Percentiles rank a stretch among this genome's conserved stretches.
Evolutionary conservation across 1,284 basidiomycete genomes (phyloP).

Genomic region (Vanrija sp.): DNA sequence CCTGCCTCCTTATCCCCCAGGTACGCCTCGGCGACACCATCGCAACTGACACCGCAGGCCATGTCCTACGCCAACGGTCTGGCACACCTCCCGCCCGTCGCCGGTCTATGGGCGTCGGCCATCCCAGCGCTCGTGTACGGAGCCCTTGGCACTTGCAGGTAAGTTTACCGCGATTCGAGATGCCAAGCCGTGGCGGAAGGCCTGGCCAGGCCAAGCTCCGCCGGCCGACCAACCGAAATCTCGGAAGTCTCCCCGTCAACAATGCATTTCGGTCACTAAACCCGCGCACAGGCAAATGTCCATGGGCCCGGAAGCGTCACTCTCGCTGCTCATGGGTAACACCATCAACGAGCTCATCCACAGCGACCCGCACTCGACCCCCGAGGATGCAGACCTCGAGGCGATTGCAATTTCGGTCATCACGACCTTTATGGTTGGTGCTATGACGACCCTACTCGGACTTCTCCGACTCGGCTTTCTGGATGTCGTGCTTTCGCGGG

Average conservation of each 20-base stretch:
- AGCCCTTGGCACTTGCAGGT: constrained; percentile 70
- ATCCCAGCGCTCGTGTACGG: constrained; percentile 79
- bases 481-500: constrained; percentile 87
- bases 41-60: constrained; percentile 38
- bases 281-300: constrained; percentile 47
- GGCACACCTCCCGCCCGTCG: constrained; percentile 72
- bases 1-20: constrained; percentile 85
- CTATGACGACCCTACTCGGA: constrained; percentile 80
- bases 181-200: no score
- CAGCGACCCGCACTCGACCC: constrained; percentile 58
- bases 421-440: constrained; percentile 79
- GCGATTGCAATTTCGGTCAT: constrained; percentile 60
- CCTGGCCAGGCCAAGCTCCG: no score
- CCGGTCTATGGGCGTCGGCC: constrained; percentile 79
- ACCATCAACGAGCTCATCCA: constrained; percentile 67
- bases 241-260: background rate
- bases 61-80: constrained; percentile 87
- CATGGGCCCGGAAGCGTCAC: constrained; percentile 81
- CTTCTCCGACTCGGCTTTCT: constrained; percentile 87
- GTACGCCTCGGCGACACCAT: constrained; percentile 36
- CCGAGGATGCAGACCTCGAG: constrained; percentile 53
- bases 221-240: no score
- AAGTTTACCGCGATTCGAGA: constrained; percentile 9
- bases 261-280: background rate
- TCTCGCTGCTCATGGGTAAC: constrained; percentile 84